Base-by-base conservation (phyloP, 345 rosid genomes). In the Eucalyptus decipiens region DNA sequence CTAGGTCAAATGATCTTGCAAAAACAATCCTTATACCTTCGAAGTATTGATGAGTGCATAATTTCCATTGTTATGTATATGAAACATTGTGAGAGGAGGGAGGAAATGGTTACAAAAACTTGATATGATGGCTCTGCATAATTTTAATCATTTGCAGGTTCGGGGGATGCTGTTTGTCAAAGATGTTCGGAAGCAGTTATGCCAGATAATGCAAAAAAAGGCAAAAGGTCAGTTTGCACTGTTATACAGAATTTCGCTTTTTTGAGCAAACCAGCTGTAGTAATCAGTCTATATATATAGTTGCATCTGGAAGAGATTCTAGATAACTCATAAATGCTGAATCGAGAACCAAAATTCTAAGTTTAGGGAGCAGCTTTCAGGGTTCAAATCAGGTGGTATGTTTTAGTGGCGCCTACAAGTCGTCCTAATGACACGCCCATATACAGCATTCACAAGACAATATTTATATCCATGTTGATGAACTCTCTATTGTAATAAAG, bases 151-250 rank as follows among this genome's bases (percentile, higher is more conserved):
- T 89, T 67, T 91, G 88, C 89, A 98, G 99, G 97, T 96, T 87
- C 95, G 98, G 88, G 99, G 99, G 88, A 98, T 98, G 99, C 90
- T 56, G 91, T 97, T 98, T 92, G 98, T 94, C 90, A 98, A 92
- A 94, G 99, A 98, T 91, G 96, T 97, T 50, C 93, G 98, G 91
- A 95, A 90, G 94, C 99, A 98, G 90, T 89, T 98, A 87, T 94
- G 93, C 91, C 99, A 97, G 92, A 95, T 98, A 91, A 97, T 98
- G 98, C 95, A 95, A 91, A 97, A 95, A 91, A 94, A 93, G 90
- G 97, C 96, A 15, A 95, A 91, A 89, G 98, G 99, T 97, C 69
- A 87, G 97, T 90, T 65, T 43, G 69, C 72, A 34, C 12, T 76
- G 45, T 76, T 40, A 40, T 76, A 21, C 12, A 76, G 45, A 76